Evolutionary conservation across 495 filamentous ascomycete species (phyloP), one percentile per base, ranked within the genome.

Genomic region (Penicillium daleae): DNA sequence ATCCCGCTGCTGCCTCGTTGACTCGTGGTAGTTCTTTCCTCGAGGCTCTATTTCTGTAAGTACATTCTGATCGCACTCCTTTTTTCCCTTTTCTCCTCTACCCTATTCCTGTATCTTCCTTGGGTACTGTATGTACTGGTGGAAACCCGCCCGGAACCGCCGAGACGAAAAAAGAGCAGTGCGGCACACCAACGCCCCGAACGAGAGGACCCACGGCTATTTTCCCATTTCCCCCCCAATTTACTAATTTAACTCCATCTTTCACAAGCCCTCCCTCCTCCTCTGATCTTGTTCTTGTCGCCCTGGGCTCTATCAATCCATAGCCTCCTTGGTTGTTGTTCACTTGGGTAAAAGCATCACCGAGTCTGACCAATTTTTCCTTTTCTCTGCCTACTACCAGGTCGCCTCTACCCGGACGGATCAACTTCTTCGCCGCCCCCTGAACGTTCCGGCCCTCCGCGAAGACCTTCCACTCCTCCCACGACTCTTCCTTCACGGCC

Each of bases 1-100:
- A n/a, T n/a, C n/a, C n/a, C n/a, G n/a, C n/a, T n/a, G n/a, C n/a
- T 74, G 74, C 73, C 74, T 78, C 73, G 75, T 78, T 76, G 56
- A 70, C 71, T 78, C 71, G 76, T 76, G 74, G 75, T 76, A 74
- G 67, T 70, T 40, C 49, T 52, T 44, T 48, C 58, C 26, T 57
- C 29, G 62, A 67, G 65, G 65, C 46, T 60, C 61, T 65, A 66
- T 73, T 68, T 62, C 65, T 62, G 71, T 74, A 74, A 72, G 69
- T 69, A 52, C 4, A 55, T 13, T 21, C 7, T 46, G 6, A 24
- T 12, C 3, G 24, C 27, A 2, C 48, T 56, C 35, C 55, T 33
- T 35, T 55, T 51, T 53, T 35, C 29, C 29, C 33, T 53, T 46
- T 56, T 42, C n/a, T 32, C 4, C 17, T 26, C 0, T 48, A 15